These are phyloP conservation scores for Backusella liffmaniae DNA, from an alignment of 192 early-diverging fungal genomes.

Conservation along the genomic window DNA sequence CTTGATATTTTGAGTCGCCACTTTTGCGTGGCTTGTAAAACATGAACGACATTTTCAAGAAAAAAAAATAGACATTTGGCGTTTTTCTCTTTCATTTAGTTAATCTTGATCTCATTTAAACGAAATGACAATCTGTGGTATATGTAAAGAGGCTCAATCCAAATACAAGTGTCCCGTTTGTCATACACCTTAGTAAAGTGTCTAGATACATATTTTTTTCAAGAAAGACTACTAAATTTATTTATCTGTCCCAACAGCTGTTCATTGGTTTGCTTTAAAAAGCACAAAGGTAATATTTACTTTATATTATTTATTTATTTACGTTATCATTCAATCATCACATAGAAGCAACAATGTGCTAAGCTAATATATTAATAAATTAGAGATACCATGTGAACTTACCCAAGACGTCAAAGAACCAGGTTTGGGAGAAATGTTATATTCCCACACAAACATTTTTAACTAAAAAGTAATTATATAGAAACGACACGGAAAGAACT, in stretches of 20 bases:
- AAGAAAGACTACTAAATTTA: not conserved
- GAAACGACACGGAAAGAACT: slow-evolving; percentile 5
- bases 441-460: not conserved
- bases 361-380: not conserved
- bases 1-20: not conserved
- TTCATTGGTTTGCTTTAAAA: slow-evolving; percentile 30
- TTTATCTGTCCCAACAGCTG: slow-evolving; percentile 1
- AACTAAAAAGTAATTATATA: not conserved
- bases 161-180: slow-evolving; percentile 37
- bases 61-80: not conserved
- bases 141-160: slow-evolving; percentile 17
- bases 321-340: not conserved
- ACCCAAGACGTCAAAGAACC: not conserved
- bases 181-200: slow-evolving; percentile 28
- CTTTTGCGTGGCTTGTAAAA: not conserved
- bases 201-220: not conserved
- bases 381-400: slow-evolving; percentile 17
- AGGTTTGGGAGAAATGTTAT: not conserved
- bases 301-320: not conserved
- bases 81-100: not conserved
- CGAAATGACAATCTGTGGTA: slow-evolving; percentile 12
- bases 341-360: not conserved
- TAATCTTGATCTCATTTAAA: not conserved
- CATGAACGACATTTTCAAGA: not conserved
- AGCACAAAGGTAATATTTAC: slow-evolving; percentile 29